Conservation (phyloP, 2,329 filamentous ascomycete genomes). For the Cordyceps javanica region DNA sequence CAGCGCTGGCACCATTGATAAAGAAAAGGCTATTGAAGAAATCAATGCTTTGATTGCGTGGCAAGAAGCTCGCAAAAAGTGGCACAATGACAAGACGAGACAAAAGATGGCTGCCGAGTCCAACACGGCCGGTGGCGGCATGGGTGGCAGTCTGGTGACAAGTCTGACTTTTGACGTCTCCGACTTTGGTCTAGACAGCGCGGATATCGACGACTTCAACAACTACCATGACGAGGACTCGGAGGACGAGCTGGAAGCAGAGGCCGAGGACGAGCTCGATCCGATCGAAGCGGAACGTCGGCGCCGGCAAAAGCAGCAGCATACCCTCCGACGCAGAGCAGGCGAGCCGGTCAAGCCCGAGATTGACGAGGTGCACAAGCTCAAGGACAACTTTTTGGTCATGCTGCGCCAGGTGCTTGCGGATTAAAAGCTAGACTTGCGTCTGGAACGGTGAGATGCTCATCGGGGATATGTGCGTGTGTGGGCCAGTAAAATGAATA, state of each 20-base stretch:
- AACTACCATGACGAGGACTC: conserved; percentile 59
- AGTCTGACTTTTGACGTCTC: conserved; percentile 63
- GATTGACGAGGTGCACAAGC: conserved; percentile 71
- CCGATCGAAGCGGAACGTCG: conserved; percentile 83
- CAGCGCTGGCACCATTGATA: conserved; percentile 61
- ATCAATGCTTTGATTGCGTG: conserved; percentile 83
- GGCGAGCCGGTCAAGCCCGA: conserved; percentile 79
- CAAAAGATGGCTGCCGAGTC: conserved; percentile 95
- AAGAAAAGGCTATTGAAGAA: conserved; percentile 65
- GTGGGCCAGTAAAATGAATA: neutral
- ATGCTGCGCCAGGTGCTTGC: conserved; percentile 81
- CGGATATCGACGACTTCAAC: conserved; percentile 79
- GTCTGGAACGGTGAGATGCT: too few species aligned
- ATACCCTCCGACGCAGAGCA: conserved; percentile 70
- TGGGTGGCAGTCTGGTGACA: conserved; percentile 41
- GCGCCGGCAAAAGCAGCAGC: conserved; percentile 68
- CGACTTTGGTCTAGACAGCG: conserved; percentile 85
- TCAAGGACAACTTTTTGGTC: conserved; percentile 71
- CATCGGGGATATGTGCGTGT: neutral
- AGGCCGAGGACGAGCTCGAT: conserved; percentile 72
- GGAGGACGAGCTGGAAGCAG: conserved; percentile 58
- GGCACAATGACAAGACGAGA: conserved; percentile 94
- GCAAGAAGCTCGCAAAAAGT: conserved; percentile 94
- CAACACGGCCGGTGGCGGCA: conserved; percentile 27
- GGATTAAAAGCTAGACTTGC: conserved; percentile 39